These are phyloP conservation scores for Starmerella khaoyaiensis DNA, from an alignment of 805 yeast genomes.

Conservation along the genomic window DNA sequence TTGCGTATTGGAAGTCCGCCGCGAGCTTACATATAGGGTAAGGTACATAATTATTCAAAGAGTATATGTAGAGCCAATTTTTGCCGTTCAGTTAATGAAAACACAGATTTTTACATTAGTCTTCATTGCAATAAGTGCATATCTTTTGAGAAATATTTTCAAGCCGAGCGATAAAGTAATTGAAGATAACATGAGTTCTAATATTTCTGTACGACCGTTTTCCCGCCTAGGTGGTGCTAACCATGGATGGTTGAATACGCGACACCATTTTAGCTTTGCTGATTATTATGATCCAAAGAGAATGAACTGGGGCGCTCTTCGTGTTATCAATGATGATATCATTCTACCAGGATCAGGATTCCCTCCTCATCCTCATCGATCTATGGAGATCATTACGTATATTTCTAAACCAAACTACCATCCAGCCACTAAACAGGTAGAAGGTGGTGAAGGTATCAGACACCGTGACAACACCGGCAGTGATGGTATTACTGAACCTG, in stretches of 20 bases:
- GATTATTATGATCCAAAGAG: slow-evolving; percentile 16
- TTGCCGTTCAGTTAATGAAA: background rate
- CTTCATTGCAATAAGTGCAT: background rate
- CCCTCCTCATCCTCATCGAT: slow-evolving; percentile 19
- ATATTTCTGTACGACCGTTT: slow-evolving; percentile 13
- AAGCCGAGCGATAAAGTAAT: background rate
- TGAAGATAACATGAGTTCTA: slow-evolving; percentile 4
- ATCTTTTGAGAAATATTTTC: background rate
- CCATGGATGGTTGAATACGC: slow-evolving; percentile 18
- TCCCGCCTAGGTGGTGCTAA: slow-evolving; percentile 13
- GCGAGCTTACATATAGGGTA: too few relatives aligned
- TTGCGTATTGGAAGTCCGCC: too few relatives aligned
- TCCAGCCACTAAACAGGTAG: slow-evolving; percentile 11
- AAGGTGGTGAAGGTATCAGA: slow-evolving; percentile 16
- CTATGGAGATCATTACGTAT: slow-evolving; percentile 16
- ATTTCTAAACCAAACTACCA: slow-evolving; percentile 10
- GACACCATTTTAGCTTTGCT: slow-evolving; percentile 17
- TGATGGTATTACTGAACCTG: slow-evolving; percentile 15
- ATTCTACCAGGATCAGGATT: slow-evolving; percentile 14
- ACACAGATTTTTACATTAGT: background rate
- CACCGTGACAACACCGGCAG: slow-evolving; percentile 17
- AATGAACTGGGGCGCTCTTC: slow-evolving; percentile 20
- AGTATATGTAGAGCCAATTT: background rate
- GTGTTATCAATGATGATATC: slow-evolving; percentile 18
- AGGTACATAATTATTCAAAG: too few relatives aligned